Conservation (phyloP, 495 filamentous ascomycete species). For the Penicillium desertorum region DNA sequence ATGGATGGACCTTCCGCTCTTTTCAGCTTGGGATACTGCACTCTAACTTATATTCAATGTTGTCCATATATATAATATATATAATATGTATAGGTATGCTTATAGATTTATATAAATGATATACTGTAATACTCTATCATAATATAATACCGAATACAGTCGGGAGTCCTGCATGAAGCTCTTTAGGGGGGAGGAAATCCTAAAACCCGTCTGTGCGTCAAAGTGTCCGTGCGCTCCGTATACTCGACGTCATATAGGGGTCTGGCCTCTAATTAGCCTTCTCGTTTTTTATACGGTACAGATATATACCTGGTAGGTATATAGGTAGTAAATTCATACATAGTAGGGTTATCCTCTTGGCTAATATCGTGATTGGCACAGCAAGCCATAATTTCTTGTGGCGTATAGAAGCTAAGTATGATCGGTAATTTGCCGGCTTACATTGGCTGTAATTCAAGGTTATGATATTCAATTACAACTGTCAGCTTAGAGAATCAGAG, state of each 20-base stretch:
- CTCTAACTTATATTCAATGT: not conserved
- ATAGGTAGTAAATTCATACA: not conserved
- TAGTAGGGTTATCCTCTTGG: not conserved
- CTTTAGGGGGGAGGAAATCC: constrained; percentile 3
- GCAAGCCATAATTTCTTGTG: no score
- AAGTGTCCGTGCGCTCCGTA: constrained; percentile 10
- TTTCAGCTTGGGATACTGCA: not conserved
- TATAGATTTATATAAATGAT: not conserved
- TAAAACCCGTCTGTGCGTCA: not conserved
- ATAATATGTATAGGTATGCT: not conserved
- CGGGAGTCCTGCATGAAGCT: constrained; percentile 21
- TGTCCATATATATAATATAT: not conserved
- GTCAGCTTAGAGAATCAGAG: not conserved
- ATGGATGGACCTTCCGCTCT: not conserved
- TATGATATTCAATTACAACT: not conserved
- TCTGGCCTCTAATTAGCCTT: constrained; percentile 26
- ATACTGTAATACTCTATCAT: not conserved
- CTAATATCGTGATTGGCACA: no score
- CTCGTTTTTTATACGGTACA: no score
- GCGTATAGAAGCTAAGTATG: no score
- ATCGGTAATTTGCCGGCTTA: not conserved
- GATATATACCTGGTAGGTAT: no score
- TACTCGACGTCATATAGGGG: constrained; percentile 19
- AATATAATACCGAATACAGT: not conserved
- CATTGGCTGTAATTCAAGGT: not conserved